Base-by-base conservation (phyloP, 2,329 filamentous ascomycete genomes). In the Aplosporella prunicola region DNA sequence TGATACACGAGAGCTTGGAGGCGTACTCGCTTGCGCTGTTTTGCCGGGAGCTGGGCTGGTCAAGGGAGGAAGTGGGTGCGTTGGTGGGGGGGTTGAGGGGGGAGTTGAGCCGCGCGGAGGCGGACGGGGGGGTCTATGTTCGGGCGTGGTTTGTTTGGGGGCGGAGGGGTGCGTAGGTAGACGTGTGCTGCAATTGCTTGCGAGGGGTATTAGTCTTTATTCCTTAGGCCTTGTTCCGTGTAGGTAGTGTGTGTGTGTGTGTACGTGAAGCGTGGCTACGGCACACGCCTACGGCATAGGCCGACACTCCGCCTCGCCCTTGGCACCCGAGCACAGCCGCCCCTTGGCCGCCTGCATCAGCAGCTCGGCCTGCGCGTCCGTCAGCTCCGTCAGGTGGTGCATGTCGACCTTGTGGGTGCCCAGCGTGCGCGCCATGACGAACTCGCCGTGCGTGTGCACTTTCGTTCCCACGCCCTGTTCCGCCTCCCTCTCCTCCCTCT, bases 1-100 rank as follows among this genome's bases (percentile, higher is more conserved):
- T 63, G 34, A 61, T 59, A 30, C 49, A 57, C 5, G 55, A 64
- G n/a, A 59, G 60, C 0, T 48, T 65, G 9, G 60, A 66, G 46
- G 61, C 55, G 2, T 62, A 63, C 42, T 58, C 56, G 39, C 48
- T 66, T 35, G 61, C 61, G 4, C 47, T 64, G 17, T 51, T 65
- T 32, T 65, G 62, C 3, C 44, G 61, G 20, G 57, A 49, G 5
- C 46, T 67, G 20, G 62, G 61, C 4, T 67, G 63, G 63, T 52
- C 46, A 30, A 53, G 55, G 36, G 56, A 61, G 25, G 61, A 65
- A 44, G 59, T 66, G 5, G 58, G 62, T 34, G 51, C 64, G 4
- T 57, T 66, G 30, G 43, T 53, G 9, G 48, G 44, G n/a, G 30
- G 30, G 8, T 20, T 49, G 9, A 39, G 52, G 23, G 40, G 43